These are phyloP conservation scores for Sarocladium brachiariae DNA, from an alignment of 2,329 filamentous ascomycete species.

Conservation along the genomic window DNA sequence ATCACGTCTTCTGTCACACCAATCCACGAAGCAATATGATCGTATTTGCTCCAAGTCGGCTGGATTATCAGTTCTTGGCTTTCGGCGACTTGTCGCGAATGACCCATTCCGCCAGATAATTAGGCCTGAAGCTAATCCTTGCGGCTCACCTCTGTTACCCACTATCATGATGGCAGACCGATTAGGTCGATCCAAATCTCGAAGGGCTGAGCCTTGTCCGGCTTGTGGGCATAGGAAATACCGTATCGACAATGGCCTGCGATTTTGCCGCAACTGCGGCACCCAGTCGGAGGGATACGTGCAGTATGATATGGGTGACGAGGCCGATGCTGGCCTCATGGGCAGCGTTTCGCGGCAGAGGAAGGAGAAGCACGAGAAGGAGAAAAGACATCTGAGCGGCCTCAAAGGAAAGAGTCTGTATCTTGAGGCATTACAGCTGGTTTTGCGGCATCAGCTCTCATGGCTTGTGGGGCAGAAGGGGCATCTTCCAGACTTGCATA, in stretches of 20 bases:
- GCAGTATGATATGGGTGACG: conserved; percentile 55
- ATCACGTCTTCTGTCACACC: too few relatives aligned
- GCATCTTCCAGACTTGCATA: conserved; percentile 68
- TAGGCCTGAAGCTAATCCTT: too few relatives aligned
- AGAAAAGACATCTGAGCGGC: conserved; percentile 53
- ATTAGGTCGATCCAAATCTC: conserved; percentile 17
- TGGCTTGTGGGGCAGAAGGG: conserved; percentile 63
- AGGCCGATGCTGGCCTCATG: conserved; percentile 61
- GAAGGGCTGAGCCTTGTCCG: conserved; percentile 45
- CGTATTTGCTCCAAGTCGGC: too few relatives aligned
- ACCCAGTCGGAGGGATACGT: conserved; percentile 59
- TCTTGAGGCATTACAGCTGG: conserved; percentile 75
- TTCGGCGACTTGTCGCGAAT: too few relatives aligned
- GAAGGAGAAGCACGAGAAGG: conserved; percentile 48
- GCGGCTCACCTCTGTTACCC: too few relatives aligned
- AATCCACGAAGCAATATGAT: too few relatives aligned
- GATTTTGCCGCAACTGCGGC: conserved; percentile 51
- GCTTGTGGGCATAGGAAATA: conserved; percentile 66
- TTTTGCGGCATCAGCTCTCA: conserved; percentile 73
- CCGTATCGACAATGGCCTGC: conserved; percentile 67
- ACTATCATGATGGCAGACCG: conserved; percentile 33
- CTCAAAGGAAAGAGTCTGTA: conserved; percentile 68
- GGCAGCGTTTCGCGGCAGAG: conserved; percentile 50
- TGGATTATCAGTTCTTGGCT: too few relatives aligned
- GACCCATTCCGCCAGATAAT: too few relatives aligned